Base-by-base conservation (phyloP, 805 yeast species). In the Yamadazyma takamatsuzukensis region DNA sequence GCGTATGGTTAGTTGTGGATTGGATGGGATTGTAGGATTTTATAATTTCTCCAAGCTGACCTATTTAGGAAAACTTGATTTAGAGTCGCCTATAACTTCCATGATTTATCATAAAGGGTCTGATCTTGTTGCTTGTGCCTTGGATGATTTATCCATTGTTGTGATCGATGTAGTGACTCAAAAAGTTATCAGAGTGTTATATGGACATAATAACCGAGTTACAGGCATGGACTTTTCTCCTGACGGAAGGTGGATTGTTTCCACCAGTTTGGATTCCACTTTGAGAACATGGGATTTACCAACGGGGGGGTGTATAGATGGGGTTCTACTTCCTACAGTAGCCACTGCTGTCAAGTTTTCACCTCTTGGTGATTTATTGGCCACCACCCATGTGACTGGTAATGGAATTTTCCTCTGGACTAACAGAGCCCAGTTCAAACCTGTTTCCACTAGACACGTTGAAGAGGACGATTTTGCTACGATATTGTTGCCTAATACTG, bases 201-300 rank as follows among this genome's bases (percentile, higher is more conserved):
- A 78, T 65, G 98, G 98, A 4, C 98, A 93, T 53, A 71, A 82
- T 9, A 88, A 89, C 57, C 72, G 96, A 49, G 79, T 93, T 43
- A 88, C 97, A 0, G 72, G 85, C 1, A 58, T 90, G 54, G 97
- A 86, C 54, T 90, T 93, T 52, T 80, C 95, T 3, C 94, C 96
- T 4, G 90, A 89, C 55, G 97, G 97, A 21, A 78, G 97, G 55
- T 93, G 97, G 97, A 64, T 93, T 21, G 79, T 93, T 6, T 78
- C 93, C 15, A 79, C 85, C 1, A 73, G 88, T 1, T 66, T 88
- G 39, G 99, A 93, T 54, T 72, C 85, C 2, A 88, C 97, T 0
- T 68, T 93, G 30, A 76, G 98, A 50, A 87, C 96, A 0, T 93
- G 97, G 97, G 97, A 93, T 56, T 72, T 93, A 39, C 97, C 97